Evolutionary conservation across 768 basidiomycete genomes (phyloP).

Genomic region (Podaxis carcinomalis): DNA sequence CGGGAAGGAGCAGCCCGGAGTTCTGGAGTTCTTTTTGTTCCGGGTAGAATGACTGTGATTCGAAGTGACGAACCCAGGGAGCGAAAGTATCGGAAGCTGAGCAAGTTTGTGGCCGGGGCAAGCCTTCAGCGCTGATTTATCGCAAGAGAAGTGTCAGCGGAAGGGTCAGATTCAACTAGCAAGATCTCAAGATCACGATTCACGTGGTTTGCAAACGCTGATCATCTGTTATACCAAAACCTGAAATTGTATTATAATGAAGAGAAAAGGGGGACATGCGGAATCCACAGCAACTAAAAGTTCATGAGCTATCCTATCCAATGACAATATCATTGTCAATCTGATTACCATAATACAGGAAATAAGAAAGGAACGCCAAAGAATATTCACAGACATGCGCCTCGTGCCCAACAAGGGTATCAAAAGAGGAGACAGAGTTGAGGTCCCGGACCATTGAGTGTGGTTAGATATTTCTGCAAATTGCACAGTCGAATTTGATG

Average conservation of each 20-base stretch:
- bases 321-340: slow-evolving; percentile 9
- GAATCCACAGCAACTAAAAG: background rate
- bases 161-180: no score
- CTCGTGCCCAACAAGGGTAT: slow-evolving; percentile 8
- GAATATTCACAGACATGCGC: slow-evolving; percentile 1
- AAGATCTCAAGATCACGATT: no score
- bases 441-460: slow-evolving; percentile 27
- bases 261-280: background rate
- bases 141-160: no score
- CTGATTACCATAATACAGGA: slow-evolving; percentile 14
- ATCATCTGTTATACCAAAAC: background rate
- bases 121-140: no score
- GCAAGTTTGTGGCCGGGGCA: no score
- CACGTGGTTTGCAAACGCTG: background rate
- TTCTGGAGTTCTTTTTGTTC: no score
- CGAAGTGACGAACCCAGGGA: no score
- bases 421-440: background rate
- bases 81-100: no score
- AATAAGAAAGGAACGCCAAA: slow-evolving; percentile 4
- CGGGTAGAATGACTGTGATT: no score
- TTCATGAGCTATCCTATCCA: slow-evolving; percentile 3
- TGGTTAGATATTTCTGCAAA: slow-evolving; percentile 84
- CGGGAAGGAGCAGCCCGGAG: no score
- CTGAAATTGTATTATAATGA: background rate
- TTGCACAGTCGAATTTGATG: slow-evolving; percentile 73